Evolutionary conservation across 2,329 filamentous ascomycete genomes (phyloP).

Genomic region (Mycocentrospora acerina): DNA sequence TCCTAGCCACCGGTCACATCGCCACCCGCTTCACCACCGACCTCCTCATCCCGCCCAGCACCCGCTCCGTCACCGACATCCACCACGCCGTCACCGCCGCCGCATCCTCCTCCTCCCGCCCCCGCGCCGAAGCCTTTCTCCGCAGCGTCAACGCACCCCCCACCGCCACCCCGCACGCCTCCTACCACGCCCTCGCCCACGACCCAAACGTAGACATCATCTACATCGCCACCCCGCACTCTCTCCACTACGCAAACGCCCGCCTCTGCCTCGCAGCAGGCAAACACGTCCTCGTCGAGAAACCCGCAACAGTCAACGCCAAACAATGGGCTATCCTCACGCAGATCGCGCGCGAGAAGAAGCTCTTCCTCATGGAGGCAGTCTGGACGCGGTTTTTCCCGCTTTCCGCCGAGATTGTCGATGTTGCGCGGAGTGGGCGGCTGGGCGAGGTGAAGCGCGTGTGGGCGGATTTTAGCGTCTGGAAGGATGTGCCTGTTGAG

Average conservation of each 20-base stretch:
- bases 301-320: constrained; percentile 82
- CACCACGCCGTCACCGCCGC: constrained; percentile 75
- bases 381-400: constrained; percentile 91
- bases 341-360: constrained; percentile 69
- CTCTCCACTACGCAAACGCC: constrained; percentile 86
- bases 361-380: constrained; percentile 52
- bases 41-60: constrained; percentile 69
- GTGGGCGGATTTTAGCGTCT: constrained; percentile 59
- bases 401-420: constrained; percentile 69
- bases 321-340: constrained; percentile 73
- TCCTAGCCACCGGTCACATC: constrained; percentile 19
- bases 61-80: constrained; percentile 69
- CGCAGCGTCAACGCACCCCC: constrained; percentile 66
- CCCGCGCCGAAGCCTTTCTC: constrained; percentile 72
- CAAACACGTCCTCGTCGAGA: constrained; percentile 87
- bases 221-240: constrained; percentile 87
- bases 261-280: constrained; percentile 78
- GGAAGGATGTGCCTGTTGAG: constrained; percentile 53
- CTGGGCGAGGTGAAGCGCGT: constrained; percentile 59
- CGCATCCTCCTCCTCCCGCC: constrained; percentile 71
- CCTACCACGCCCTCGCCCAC: constrained; percentile 75
- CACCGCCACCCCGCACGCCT: constrained; percentile 70
- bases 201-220: constrained; percentile 79
- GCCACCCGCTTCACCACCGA: constrained; percentile 59
- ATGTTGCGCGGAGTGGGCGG: constrained; percentile 57